Evolutionary conservation across 225 moss, liverwort and hornwort genomes (phyloP).

Genomic region (Sphagnum tenellum): DNA sequence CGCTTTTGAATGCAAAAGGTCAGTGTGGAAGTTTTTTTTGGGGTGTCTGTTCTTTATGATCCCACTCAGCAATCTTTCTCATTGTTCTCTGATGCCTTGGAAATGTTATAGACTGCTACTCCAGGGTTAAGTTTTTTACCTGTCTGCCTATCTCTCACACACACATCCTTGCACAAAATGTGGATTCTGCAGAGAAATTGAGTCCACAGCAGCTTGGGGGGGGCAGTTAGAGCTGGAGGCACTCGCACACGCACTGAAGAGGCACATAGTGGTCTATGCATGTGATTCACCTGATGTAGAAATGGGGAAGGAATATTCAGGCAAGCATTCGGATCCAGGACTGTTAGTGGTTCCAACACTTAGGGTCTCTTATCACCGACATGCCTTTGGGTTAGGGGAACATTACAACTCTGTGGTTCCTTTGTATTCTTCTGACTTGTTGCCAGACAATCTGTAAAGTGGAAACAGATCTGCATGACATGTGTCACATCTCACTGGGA

Average conservation of each 20-base stretch:
- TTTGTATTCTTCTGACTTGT: conserved; percentile 4
- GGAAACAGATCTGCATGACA: too few relatives aligned
- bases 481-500: too few relatives aligned
- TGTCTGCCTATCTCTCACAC: too few relatives aligned
- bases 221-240: conserved; percentile 93
- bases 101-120: too few relatives aligned
- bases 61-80: too few relatives aligned
- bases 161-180: too few relatives aligned
- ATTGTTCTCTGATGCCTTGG: too few relatives aligned
- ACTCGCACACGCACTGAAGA: conserved; percentile 71
- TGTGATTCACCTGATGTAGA: conserved; percentile 70
- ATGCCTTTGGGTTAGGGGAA: conserved; percentile 96
- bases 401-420: conserved; percentile 97
- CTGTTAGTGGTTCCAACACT: conserved; percentile 17
- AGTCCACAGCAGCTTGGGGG: conserved; percentile 85
- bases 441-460: too few relatives aligned
- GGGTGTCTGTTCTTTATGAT: too few relatives aligned
- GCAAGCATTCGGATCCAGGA: conserved; percentile 17
- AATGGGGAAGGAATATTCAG: conserved; percentile 76
- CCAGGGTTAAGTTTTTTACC: too few relatives aligned
- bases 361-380: conserved; percentile 85
- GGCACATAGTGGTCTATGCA: conserved; percentile 81
- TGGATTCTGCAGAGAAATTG: conserved; percentile 42
- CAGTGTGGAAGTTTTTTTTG: too few relatives aligned
- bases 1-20: too few relatives aligned